Evolutionary conservation across 2,329 filamentous ascomycete species (phyloP).

Genomic region (Elsinoe necatrix): DNA sequence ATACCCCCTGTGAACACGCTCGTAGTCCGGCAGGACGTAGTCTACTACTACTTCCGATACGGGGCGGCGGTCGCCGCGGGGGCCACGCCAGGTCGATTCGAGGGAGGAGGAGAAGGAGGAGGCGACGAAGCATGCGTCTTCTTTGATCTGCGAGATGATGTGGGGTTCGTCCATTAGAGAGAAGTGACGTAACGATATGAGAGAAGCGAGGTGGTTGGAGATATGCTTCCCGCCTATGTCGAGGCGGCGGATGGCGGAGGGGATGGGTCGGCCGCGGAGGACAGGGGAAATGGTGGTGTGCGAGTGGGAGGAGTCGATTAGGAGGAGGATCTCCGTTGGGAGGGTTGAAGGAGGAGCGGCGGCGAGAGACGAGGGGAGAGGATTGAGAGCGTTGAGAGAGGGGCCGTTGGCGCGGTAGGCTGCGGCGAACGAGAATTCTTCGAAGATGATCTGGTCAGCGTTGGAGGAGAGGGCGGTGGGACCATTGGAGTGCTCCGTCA

Average conservation of each 20-base stretch:
- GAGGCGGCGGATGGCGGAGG: constrained; percentile 71
- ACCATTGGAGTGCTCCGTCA: constrained; percentile 79
- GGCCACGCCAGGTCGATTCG: constrained; percentile 75
- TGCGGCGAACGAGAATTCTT: constrained; percentile 87
- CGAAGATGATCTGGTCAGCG: constrained; percentile 93
- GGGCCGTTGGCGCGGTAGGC: constrained; percentile 70
- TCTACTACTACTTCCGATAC: constrained; percentile 62
- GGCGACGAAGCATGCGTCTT: constrained; percentile 75
- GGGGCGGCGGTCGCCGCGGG: constrained; percentile 49
- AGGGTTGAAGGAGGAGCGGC: constrained; percentile 34
- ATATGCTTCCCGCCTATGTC: constrained; percentile 88
- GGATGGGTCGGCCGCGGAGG: constrained; percentile 69
- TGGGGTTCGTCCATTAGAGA: constrained; percentile 92
- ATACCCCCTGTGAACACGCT: constrained; percentile 55
- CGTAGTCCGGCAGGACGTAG: constrained; percentile 82
- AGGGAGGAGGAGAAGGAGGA: constrained; percentile 68
- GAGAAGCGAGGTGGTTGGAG: constrained; percentile 84
- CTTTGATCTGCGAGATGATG: constrained; percentile 94
- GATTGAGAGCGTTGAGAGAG: constrained; percentile 69
- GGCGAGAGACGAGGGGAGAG: constrained; percentile 18
- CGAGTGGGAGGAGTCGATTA: constrained; percentile 88
- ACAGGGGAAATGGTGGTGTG: constrained; percentile 86
- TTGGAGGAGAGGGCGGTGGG: constrained; percentile 75
- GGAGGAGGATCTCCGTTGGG: constrained; percentile 59
- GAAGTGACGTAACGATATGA: constrained; percentile 84